Base-by-base conservation (phyloP, 2,329 filamentous ascomycete species). In the Geosmithia morbida region DNA sequence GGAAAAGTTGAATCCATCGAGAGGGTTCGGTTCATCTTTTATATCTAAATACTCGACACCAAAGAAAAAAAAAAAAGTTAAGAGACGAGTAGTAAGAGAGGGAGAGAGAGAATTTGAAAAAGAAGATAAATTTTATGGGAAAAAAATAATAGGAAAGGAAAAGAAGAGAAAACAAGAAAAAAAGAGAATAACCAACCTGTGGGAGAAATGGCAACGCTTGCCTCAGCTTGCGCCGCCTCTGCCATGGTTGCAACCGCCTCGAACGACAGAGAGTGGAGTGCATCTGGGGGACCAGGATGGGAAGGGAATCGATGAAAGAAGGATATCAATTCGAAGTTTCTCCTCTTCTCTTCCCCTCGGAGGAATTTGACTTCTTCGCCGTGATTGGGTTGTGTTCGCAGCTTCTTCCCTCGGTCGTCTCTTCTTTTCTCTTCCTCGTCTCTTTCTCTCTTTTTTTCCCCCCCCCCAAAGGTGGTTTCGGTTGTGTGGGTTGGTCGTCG, bases 191-290 rank as follows among this genome's bases (percentile, higher is more conserved):
- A 20, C 41, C 18, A 20, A 67, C 65, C 62, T 59, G 58, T 52
- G 40, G 61, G 56, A 46, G 60, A 61, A 54, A 59, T 56, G 52
- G 57, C 58, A 52, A 55, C 59, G 55, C 54, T 57, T 53, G 58
- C 56, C 50, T 61, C 56, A 53, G 61, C 57, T 55, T 62, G 64
- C 54, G 61, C 63, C 55, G 63, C 57, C 59, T 66, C 64, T 59
- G 63, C 64, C 64, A 67, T 67, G 53, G 54, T 65, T 61, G 56
- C 56, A 58, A 55, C 58, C 54, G 56, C 54, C 52, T 54, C 52
- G 52, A 50, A 50, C 48, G 55, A 55, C 54, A 52, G 54, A 53
- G 54, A 52, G 46, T 49, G 44, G 46, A 46, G 49, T 46, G 50
- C 52, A 48, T 51, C 52, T 49, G 47, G 47, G 48, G 29, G 43